Percentiles rank a stretch among this genome's conserved stretches.
Conservation (phyloP, 2,329 filamentous ascomycete species). For the Emergomyces orientalis region DNA sequence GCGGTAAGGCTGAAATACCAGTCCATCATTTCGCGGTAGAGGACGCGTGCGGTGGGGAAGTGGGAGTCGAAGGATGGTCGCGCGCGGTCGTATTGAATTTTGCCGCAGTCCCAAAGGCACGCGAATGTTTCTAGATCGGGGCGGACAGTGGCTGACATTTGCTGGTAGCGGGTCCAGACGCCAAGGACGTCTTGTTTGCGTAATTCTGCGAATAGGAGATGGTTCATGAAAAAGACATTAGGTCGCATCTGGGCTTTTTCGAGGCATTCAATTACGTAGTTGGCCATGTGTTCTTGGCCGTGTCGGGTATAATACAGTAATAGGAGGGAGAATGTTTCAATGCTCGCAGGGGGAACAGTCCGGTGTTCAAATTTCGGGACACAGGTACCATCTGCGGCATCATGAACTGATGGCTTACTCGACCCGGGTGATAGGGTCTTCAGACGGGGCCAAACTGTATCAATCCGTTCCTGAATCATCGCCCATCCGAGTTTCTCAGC, state of each 20-base stretch:
- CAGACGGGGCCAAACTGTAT: conserved; percentile 44
- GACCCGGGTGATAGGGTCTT: conserved; percentile 19
- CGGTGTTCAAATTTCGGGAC: conserved; percentile 35
- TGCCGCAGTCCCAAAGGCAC: conserved; percentile 52
- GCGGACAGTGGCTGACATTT: conserved; percentile 45
- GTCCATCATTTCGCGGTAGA: conserved; percentile 44
- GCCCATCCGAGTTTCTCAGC: conserved; percentile 64
- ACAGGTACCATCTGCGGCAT: conserved; percentile 17
- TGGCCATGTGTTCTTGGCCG: conserved; percentile 48
- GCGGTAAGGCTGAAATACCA: conserved; percentile 32
- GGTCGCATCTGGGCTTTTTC: conserved; percentile 54
- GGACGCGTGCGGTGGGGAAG: conserved; percentile 36
- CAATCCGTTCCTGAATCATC: conserved; percentile 63
- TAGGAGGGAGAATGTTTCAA: conserved; percentile 70
- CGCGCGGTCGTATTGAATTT: conserved; percentile 41
- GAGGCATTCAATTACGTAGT: conserved; percentile 54
- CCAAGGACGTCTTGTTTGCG: conserved; percentile 48
- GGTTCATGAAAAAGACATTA: conserved; percentile 70
- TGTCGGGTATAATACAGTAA: conserved; percentile 62
- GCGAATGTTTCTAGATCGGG: conserved; percentile 62
- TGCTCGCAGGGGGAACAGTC: conserved; percentile 50
- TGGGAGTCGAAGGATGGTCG: conserved; percentile 38
- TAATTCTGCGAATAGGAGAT: conserved; percentile 59
- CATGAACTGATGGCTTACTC: conserved; percentile 23
- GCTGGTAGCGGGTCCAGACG: conserved; percentile 48